These are phyloP conservation scores for Cylindrotheca fusiformis DNA, from an alignment of 108 stramenopile genomes.

Conservation along the genomic window DNA sequence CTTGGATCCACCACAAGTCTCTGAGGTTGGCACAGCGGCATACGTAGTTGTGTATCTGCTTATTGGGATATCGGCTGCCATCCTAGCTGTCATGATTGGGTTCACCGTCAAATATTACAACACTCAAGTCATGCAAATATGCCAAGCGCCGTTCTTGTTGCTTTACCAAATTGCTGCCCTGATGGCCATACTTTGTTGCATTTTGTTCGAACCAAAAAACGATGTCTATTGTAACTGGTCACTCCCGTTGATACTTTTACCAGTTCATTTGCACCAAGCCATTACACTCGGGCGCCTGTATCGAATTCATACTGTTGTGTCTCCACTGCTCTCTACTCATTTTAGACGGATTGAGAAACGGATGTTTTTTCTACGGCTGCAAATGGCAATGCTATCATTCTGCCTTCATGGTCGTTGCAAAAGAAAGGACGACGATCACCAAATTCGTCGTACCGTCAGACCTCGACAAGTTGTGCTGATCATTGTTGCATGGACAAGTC, in stretches of 20 bases:
- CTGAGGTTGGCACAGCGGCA: constrained; percentile 9
- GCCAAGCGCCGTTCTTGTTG: constrained; percentile 25
- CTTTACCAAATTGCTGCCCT: constrained; percentile 23
- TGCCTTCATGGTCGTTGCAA: background rate
- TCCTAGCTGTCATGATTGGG: constrained; percentile 8
- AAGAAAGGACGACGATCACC: background rate
- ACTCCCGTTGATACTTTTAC: constrained; percentile 8
- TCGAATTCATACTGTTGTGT: constrained; percentile 35
- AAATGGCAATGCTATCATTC: background rate
- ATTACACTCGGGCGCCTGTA: constrained; percentile 25
- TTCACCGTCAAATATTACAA: constrained; percentile 21
- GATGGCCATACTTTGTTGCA: constrained; percentile 16
- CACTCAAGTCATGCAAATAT: constrained; percentile 19
- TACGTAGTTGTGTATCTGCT: constrained; percentile 5
- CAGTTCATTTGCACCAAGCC: constrained; percentile 23
- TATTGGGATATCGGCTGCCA: constrained; percentile 14
- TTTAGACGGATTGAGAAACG: background rate
- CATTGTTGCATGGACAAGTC: constrained; percentile 3
- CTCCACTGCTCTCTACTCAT: constrained; percentile 20
- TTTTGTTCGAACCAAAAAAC: constrained; percentile 24
- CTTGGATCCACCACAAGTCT: constrained; percentile 14
- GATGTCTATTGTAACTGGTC: constrained; percentile 21
- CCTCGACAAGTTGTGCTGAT: constrained; percentile 3
- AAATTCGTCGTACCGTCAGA: constrained; percentile 10
- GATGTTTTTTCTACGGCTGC: background rate